These are phyloP conservation scores for Phialocephala sp. DNA, from an alignment of 2,329 filamentous ascomycete species.

Conservation along the genomic window DNA sequence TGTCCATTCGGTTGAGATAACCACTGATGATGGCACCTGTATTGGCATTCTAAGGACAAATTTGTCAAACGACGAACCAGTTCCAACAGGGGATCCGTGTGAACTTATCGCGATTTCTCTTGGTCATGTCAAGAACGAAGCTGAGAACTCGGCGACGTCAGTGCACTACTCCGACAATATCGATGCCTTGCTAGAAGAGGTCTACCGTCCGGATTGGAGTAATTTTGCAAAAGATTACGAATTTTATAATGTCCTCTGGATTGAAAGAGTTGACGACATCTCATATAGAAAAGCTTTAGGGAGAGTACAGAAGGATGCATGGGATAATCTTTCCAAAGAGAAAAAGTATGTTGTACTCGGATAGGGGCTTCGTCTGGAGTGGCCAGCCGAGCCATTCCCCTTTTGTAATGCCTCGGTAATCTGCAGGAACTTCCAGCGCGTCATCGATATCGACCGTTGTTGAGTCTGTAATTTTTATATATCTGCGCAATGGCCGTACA, in stretches of 20 bases:
- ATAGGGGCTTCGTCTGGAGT: neutral
- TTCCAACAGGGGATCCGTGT: no score
- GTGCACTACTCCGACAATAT: neutral
- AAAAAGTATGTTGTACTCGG: neutral
- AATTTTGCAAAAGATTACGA: neutral
- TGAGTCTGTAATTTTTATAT: neutral
- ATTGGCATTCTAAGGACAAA: no score
- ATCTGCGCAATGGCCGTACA: neutral
- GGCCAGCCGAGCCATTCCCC: neutral
- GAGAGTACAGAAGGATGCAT: neutral
- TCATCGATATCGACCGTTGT: constrained; percentile 19
- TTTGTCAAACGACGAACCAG: no score
- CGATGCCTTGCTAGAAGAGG: neutral
- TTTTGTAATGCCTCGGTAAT: constrained; percentile 18
- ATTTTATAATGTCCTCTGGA: neutral
- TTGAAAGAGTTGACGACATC: neutral
- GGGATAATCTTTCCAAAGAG: neutral
- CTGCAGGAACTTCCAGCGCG: constrained; percentile 18
- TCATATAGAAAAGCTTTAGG: neutral
- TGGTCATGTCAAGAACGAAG: no score
- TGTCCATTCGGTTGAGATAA: no score
- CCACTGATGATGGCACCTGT: no score
- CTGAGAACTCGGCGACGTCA: neutral
- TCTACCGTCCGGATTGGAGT: neutral
- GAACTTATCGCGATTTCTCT: no score